Base-by-base conservation (phyloP, 148 eudicot species). In the Hydrangea macrophylla region DNA sequence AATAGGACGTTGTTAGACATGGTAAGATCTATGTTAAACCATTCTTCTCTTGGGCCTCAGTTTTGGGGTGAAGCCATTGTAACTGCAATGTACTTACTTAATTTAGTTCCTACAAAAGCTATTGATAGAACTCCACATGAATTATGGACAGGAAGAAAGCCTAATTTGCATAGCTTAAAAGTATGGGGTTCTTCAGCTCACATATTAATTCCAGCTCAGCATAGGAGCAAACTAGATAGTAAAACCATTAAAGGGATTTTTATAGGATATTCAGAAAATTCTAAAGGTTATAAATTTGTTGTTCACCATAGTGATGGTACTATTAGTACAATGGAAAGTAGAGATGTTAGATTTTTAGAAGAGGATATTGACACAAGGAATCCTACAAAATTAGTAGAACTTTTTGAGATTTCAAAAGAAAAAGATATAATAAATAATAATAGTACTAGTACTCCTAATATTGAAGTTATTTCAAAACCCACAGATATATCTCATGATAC, bases 1-100 rank as follows among this genome's bases (percentile, higher is more conserved):
- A n/a, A n/a, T n/a, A n/a, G n/a, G n/a, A n/a, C n/a, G n/a, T n/a
- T n/a, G n/a, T n/a, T n/a, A n/a, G n/a, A n/a, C n/a, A n/a, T n/a
- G n/a, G n/a, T n/a, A n/a, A n/a, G n/a, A n/a, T n/a, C n/a, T n/a
- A n/a, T n/a, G n/a, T n/a, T n/a, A n/a, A 54, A 23, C 24, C 57
- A 54, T 54, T 54, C 57, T 5, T 22, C 57, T 11, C 24, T 45
- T 45, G 30, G 58, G 1, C 12, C 30, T 22, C 30, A 55, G 11
- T 55, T 55, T 55, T 55, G 58, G 58, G 2, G 58, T 24, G 58
- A 55, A 25, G 58, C 58, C n/a, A n/a, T 55, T 24, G 26, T 24
- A 24, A 55, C 30, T 55, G 11, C 31, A 7, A 55, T 55, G 58
- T 55, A 25, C 18, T 25, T 24, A 7, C 58, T 55, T 1, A 55